These are phyloP conservation scores for Candida ipomoeae DNA, from an alignment of 805 yeast species.

Conservation along the genomic window DNA sequence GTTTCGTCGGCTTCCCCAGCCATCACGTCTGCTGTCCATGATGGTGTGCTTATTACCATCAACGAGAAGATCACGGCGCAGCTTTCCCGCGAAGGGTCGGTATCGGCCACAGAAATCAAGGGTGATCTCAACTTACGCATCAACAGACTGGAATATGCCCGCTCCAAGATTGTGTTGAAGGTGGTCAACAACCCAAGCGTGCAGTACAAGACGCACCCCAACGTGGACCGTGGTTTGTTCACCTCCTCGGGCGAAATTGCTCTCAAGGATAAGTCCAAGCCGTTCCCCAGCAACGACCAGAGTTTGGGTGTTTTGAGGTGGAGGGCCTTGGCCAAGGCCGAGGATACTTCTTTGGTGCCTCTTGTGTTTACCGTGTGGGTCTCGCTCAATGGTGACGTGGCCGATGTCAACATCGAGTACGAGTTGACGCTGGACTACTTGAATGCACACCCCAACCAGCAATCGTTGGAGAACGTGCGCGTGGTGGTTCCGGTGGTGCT, in stretches of 20 bases:
- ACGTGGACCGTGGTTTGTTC: constrained; percentile 79
- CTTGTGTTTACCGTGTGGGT: constrained; percentile 83
- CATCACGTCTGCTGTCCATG: constrained; percentile 38
- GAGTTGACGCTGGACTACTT: constrained; percentile 53
- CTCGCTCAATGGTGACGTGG: constrained; percentile 53
- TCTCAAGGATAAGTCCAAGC: constrained; percentile 69
- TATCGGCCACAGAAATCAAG: constrained; percentile 67
- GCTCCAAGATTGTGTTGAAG: constrained; percentile 56
- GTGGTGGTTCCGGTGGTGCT: constrained; percentile 67
- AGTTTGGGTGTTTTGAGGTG: constrained; percentile 89
- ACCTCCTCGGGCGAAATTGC: constrained; percentile 54
- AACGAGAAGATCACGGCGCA: constrained; percentile 77
- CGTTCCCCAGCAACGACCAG: constrained; percentile 90
- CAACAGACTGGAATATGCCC: constrained; percentile 67
- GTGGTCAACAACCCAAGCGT: constrained; percentile 46
- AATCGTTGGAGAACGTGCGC: constrained; percentile 48
- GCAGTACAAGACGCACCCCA: constrained; percentile 93
- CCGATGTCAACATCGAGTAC: constrained; percentile 83
- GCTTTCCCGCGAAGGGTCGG: constrained; percentile 78
- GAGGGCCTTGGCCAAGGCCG: constrained; percentile 68
- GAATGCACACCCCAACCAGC: constrained; percentile 28
- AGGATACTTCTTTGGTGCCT: constrained; percentile 49
- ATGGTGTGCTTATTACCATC: constrained; percentile 74
- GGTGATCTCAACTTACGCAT: constrained; percentile 90
- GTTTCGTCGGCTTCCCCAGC: constrained; percentile 4